Evolutionary conservation across 495 filamentous ascomycete species (phyloP).

Genomic region (Mycothermus thermophilus): DNA sequence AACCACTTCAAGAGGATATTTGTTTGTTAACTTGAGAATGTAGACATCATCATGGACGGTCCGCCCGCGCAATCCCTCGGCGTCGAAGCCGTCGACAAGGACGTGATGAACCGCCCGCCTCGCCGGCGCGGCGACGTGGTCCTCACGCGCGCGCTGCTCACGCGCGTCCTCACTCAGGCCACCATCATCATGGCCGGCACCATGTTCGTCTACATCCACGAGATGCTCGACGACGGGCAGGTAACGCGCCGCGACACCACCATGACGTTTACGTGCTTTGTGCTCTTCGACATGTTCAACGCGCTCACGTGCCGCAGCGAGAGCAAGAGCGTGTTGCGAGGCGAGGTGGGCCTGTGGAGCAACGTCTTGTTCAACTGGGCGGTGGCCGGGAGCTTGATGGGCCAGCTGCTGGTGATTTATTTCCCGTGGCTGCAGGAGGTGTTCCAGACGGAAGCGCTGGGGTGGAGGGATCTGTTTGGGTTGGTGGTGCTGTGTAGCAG

Average conservation of each 20-base stretch:
- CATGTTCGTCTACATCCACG: slow-evolving; percentile 74
- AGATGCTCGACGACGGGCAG: slow-evolving; percentile 68
- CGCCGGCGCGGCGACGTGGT: slow-evolving; percentile 73
- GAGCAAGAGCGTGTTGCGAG: slow-evolving; percentile 70
- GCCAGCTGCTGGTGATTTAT: slow-evolving; percentile 84
- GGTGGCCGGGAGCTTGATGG: slow-evolving; percentile 66
- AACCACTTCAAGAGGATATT: too few relatives aligned
- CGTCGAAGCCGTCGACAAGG: slow-evolving; percentile 87
- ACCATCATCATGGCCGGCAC: slow-evolving; percentile 83
- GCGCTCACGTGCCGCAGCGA: slow-evolving; percentile 88
- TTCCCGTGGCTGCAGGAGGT: slow-evolving; percentile 83
- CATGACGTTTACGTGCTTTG: slow-evolving; percentile 98
- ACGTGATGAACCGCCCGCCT: slow-evolving; percentile 85
- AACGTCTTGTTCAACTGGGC: slow-evolving; percentile 96
- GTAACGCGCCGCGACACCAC: slow-evolving; percentile 92
- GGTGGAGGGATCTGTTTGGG: slow-evolving; percentile 53
- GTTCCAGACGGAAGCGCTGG: slow-evolving; percentile 86
- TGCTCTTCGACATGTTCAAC: slow-evolving; percentile 98
- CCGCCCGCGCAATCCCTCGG: slow-evolving; percentile 94
- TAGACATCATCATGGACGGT: slow-evolving; percentile 98
- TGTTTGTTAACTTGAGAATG: slow-evolving; percentile 13
- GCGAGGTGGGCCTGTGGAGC: slow-evolving; percentile 65
- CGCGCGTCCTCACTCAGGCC: slow-evolving; percentile 77
- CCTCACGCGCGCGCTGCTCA: slow-evolving; percentile 66
- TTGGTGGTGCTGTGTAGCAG: slow-evolving; percentile 63